Base-by-base conservation (phyloP, 192 early-diverging fungal species). In the Funneliformis geosporum region DNA sequence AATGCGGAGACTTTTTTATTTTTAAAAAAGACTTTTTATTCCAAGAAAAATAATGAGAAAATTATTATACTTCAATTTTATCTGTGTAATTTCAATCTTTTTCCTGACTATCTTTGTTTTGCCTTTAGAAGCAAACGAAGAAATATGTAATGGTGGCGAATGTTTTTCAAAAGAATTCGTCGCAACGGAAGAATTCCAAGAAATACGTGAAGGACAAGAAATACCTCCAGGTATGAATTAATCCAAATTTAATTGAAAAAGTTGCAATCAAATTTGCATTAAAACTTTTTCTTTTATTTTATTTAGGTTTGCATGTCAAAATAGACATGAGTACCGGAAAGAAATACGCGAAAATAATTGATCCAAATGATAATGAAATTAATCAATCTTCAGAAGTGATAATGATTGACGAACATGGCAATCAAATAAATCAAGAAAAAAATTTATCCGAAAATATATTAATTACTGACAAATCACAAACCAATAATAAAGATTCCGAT, bases 121-220 rank as follows among this genome's bases (percentile, higher is more conserved):
- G 6, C 16, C 39, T 70, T 18, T 70, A 21, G 39, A 70, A 40
- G 12, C 40, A 21, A 40, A 70, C 0, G 7, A 33, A n/a, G 23
- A 18, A 27, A 59, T 59, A 23, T 47, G 73, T 75, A 76, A 64
- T 5, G 62, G 21, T 21, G 87, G 85, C 18, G 9, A 80, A 21
- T 93, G 92, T 82, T 90, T 90, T 74, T 88, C 91, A 4, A 84
- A 81, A 69, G 42, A 88, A 38, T 93, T 93, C 74, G 42, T 75
- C 6, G 84, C 92, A 10, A 91, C 91, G 8, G 78, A 77, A 61
- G 86, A 93, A 78, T 92, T 90, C 71, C 86, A 87, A 77, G 80
- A 76, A 59, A 85, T 93, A 25, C 82, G 81, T 44, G 85, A 86
- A 14, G 92, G 89, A 27, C 91, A 93, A 66, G 85, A 90, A 23